Evolutionary conservation across 164 flowering plant species (phyloP).

Genomic region (Tetracentron sinense): DNA sequence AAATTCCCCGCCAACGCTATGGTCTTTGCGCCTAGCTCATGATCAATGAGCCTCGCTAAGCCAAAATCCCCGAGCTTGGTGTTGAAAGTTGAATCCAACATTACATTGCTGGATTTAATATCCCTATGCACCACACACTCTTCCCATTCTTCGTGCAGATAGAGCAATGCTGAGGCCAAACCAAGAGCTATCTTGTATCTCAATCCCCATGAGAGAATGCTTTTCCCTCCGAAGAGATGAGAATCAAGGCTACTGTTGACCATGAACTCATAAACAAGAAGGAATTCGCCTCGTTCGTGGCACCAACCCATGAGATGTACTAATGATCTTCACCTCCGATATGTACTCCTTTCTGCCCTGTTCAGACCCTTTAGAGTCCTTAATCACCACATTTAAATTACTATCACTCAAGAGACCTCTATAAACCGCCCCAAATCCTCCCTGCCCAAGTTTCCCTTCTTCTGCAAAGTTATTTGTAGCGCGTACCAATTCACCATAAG

Average conservation of each 20-base stretch:
- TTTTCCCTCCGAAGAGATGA: constrained; percentile 15
- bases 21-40: neutral
- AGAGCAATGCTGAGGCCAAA: constrained; percentile 28
- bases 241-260: constrained; percentile 30
- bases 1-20: neutral
- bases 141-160: constrained; percentile 31
- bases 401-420: constrained; percentile 15
- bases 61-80: constrained; percentile 42
- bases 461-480: constrained; percentile 31
- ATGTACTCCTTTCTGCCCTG: constrained; percentile 37
- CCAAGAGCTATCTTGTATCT: constrained; percentile 27
- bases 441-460: no score
- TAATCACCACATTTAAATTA: constrained; percentile 27
- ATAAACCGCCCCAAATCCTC: no score
- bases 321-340: constrained; percentile 33
- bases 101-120: constrained; percentile 31
- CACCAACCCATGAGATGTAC: constrained; percentile 44
- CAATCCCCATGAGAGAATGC: constrained; percentile 15
- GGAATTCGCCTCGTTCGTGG: constrained; percentile 25
- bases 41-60: constrained; percentile 19
- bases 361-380: constrained; percentile 29
- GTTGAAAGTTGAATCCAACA: constrained; percentile 30
- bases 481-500: constrained; percentile 19
- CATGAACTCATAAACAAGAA: constrained; percentile 33
- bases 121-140: constrained; percentile 32